phyloP scores from a whole-genome alignment of 306 rosid species.

The Fragaria ananassa region DNA sequence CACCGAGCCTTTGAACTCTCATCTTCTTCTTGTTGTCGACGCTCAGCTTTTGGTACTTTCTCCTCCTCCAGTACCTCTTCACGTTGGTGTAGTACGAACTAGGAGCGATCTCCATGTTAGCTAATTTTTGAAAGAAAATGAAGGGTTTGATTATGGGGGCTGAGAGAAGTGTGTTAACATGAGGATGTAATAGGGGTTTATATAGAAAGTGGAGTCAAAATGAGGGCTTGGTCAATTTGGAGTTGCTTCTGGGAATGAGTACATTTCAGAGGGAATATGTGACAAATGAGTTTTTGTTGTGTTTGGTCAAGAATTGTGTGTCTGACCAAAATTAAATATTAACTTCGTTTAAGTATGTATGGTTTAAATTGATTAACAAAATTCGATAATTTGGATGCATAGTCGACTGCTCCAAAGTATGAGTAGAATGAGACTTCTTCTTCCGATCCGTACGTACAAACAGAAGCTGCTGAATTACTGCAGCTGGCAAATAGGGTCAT shows the following conservation, averaged over 20 bases:
- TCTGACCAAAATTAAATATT: background rate
- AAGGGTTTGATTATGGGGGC: background rate
- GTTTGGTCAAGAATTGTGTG: background rate
- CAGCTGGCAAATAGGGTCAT: background rate
- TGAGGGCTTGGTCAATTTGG: background rate
- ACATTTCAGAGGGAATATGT: background rate
- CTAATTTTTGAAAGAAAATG: background rate
- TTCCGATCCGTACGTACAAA: background rate
- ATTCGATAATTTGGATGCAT: background rate
- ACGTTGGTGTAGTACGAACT: constrained; percentile 20
- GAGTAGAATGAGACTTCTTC: background rate
- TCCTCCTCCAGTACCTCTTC: constrained; percentile 46
- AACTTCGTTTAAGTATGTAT: background rate
- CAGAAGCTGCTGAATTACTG: background rate
- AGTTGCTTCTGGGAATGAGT: background rate
- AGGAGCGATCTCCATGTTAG: constrained; percentile 30
- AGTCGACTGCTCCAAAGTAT: background rate
- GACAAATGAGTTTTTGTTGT: background rate
- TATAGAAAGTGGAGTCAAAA: background rate
- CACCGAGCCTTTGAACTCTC: constrained; percentile 18
- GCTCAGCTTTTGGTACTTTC: constrained; percentile 32
- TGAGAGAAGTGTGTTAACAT: background rate
- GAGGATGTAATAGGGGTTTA: constrained; percentile 4
- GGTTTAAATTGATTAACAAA: background rate
- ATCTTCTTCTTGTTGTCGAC: constrained; percentile 29